Conservation (phyloP, 2,329 filamentous ascomycete species). For the Claviceps citrina region DNA sequence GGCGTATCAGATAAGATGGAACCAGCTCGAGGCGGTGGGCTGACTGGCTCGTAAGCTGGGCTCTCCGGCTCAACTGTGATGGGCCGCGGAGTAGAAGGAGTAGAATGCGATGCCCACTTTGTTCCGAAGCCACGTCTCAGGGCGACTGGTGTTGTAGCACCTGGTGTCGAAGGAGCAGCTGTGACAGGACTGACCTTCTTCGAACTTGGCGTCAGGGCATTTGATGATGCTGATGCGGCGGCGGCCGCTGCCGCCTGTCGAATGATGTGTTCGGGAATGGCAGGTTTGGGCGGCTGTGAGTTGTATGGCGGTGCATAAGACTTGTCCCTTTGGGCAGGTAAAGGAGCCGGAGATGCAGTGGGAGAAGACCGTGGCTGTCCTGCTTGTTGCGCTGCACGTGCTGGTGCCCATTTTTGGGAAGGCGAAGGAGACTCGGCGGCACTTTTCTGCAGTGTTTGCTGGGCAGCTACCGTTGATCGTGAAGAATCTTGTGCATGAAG, state of each 20-base stretch:
- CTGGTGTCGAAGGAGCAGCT: constrained; percentile 21
- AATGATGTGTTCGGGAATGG: constrained; percentile 27
- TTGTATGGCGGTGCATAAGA: constrained; percentile 15
- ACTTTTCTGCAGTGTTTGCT: constrained; percentile 14
- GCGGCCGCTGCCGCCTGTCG: constrained; percentile 21
- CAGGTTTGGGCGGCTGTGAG: constrained; percentile 20
- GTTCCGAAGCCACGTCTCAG: constrained; percentile 32
- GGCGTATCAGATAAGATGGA: constrained; percentile 21
- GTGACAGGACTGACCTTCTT: constrained; percentile 18
- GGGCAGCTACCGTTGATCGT: constrained; percentile 19
- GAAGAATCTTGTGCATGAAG: constrained; percentile 8
- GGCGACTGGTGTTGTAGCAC: constrained; percentile 14
- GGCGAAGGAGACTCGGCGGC: constrained; percentile 10
- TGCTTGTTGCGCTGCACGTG: constrained; percentile 14
- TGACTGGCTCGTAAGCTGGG: constrained; percentile 43
- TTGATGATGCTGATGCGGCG: constrained; percentile 10
- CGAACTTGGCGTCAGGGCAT: constrained; percentile 12
- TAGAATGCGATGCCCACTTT: constrained; percentile 41
- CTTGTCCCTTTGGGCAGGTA: constrained; percentile 16
- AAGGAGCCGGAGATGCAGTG: constrained; percentile 12
- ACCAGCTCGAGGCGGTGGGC: constrained; percentile 31
- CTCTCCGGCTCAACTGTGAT: constrained; percentile 26
- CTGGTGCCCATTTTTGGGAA: constrained; percentile 19
- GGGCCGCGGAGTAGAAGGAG: constrained; percentile 40
- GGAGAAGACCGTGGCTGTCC: constrained; percentile 10